A percentile compares a stretch with the other conserved stretches of the same genome.
phyloP scores from a whole-genome alignment of 2,329 filamentous ascomycete genomes.

The Leptographium lundbergii region DNA sequence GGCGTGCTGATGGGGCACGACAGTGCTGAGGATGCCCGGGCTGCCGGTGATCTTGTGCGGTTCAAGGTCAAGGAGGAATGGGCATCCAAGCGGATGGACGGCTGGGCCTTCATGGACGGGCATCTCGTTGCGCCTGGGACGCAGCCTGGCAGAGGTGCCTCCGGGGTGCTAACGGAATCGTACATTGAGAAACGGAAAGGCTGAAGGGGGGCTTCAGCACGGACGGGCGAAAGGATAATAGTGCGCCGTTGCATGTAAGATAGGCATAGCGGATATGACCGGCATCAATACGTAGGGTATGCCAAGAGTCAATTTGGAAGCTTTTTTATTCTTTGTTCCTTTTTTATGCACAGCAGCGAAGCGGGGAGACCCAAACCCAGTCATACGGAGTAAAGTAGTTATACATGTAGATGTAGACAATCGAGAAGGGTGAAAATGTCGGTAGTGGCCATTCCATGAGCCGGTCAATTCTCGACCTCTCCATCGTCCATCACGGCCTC shows the following conservation, averaged over 20 bases:
- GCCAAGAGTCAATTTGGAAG: not conserved
- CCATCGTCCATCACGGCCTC: not conserved
- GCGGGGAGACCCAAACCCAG: slow-evolving; percentile 5
- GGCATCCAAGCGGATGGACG: slow-evolving; percentile 49
- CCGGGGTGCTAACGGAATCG: slow-evolving; percentile 22
- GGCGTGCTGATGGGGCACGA: slow-evolving; percentile 58
- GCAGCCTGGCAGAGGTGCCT: not conserved
- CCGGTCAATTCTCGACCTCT: not conserved
- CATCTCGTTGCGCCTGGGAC: slow-evolving; percentile 26
- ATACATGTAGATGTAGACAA: slow-evolving; percentile 1
- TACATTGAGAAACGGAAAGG: slow-evolving; percentile 12
- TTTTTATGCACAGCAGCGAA: slow-evolving; percentile 3
- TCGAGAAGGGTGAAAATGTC: not conserved
- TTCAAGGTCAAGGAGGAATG: slow-evolving; percentile 59
- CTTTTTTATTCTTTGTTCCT: not conserved
- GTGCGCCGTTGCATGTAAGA: not conserved
- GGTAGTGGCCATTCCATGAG: not conserved
- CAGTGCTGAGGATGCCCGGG: slow-evolving; percentile 79
- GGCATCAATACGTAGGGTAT: not conserved
- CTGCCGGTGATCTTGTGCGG: slow-evolving; percentile 75
- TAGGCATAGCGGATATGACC: not conserved
- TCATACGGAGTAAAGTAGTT: not conserved
- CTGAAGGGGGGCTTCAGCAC: not conserved
- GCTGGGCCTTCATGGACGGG: slow-evolving; percentile 51
- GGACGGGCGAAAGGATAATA: not conserved